These are phyloP conservation scores for Acacia concinna DNA, from an alignment of 331 rosid species.

Conservation along the genomic window DNA sequence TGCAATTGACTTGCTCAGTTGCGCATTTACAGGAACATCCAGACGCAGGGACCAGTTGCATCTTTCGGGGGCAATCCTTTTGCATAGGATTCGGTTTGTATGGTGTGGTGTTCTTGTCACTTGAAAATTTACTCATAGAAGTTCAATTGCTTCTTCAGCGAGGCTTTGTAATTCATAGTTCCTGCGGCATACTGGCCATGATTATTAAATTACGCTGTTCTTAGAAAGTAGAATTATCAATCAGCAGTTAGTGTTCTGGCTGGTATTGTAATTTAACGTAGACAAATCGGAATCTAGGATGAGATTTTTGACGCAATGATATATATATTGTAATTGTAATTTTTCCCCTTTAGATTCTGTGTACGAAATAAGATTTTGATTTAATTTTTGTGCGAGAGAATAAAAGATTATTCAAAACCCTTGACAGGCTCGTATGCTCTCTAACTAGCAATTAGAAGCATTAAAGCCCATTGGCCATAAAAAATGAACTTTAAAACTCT, in stretches of 20 bases:
- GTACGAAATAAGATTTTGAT: neutral
- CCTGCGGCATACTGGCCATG: neutral
- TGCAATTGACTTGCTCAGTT: constrained; percentile 23
- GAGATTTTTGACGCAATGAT: neutral
- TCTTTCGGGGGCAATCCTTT: constrained; percentile 49
- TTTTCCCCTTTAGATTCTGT: neutral
- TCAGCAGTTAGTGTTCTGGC: neutral
- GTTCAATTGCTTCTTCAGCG: constrained; percentile 21
- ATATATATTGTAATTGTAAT: neutral
- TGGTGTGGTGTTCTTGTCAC: neutral
- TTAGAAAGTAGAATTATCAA: neutral
- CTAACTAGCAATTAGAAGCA: too few relatives aligned
- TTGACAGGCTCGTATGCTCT: neutral
- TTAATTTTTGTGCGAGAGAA: neutral
- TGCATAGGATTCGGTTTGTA: constrained; percentile 34
- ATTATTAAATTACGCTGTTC: neutral
- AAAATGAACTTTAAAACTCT: neutral
- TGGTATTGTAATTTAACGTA: neutral
- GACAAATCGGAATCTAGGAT: neutral
- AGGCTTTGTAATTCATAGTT: constrained; percentile 23
- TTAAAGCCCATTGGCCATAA: too few relatives aligned
- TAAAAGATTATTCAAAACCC: neutral
- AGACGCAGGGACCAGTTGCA: constrained; percentile 44
- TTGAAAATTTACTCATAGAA: constrained; percentile 15
- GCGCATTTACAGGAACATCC: constrained; percentile 44